phyloP scores from a whole-genome alignment of 2,329 filamentous ascomycete species.

The Sporothrix dimorphospora region DNA sequence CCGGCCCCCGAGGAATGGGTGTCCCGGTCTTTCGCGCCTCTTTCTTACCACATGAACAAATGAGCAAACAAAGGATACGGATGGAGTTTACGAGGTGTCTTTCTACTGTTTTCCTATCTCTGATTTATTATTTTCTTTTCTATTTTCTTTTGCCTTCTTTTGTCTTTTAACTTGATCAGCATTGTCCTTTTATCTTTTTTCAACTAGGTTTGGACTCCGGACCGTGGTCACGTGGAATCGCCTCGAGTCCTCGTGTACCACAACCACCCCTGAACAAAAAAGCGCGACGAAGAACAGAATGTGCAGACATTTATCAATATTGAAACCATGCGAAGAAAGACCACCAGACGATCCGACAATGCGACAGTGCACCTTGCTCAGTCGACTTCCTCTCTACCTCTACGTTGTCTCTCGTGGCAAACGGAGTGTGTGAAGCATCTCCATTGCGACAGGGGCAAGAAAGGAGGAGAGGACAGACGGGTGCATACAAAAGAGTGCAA shows the following conservation, averaged over 20 bases:
- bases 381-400: neutral
- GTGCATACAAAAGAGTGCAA: neutral
- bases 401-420: neutral
- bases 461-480: neutral
- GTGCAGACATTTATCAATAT: neutral
- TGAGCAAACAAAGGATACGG: constrained; percentile 27
- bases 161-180: neutral
- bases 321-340: neutral
- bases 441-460: neutral
- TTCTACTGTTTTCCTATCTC: neutral
- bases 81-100: constrained; percentile 28
- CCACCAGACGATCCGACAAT: neutral
- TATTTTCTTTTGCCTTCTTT: neutral
- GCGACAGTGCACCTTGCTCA: neutral
- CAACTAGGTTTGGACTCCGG: neutral
- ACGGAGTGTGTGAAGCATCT: neutral
- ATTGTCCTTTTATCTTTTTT: neutral
- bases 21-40: neutral
- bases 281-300: neutral
- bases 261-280: neutral
- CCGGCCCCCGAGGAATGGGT: neutral
- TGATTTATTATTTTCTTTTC: constrained; percentile 30
- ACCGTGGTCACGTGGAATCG: neutral
- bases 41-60: constrained; percentile 26
- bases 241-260: neutral